A percentile compares a stretch with the other conserved stretches of the same genome.
phyloP scores from a whole-genome alignment of 2,329 filamentous ascomycete species.

The Gnomoniopsis sp. region DNA sequence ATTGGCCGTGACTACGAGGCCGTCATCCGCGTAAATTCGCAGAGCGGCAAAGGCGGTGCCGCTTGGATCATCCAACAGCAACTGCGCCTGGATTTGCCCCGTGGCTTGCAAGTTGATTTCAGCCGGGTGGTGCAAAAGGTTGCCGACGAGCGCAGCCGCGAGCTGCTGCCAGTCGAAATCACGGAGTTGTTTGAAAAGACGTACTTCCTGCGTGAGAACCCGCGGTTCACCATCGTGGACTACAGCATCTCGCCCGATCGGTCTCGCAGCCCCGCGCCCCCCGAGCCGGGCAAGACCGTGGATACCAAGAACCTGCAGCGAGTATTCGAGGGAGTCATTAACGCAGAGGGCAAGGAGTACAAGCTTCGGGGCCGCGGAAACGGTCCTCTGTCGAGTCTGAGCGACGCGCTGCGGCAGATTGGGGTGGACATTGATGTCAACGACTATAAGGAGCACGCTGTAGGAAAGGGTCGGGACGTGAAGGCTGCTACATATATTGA shows the following conservation, averaged over 20 bases:
- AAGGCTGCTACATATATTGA: conserved; percentile 97
- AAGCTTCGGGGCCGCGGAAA: conserved; percentile 78
- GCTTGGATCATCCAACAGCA: conserved; percentile 91
- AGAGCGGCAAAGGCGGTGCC: conserved; percentile 89
- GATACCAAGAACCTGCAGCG: conserved; percentile 76
- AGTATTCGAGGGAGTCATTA: conserved; percentile 79
- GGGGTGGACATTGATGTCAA: conserved; percentile 86
- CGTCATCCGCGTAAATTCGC: conserved; percentile 95
- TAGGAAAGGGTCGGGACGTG: conserved; percentile 74
- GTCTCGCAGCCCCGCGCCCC: conserved; percentile 68
- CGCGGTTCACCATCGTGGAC: conserved; percentile 82
- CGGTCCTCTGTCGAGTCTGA: conserved; percentile 85
- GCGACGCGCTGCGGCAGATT: conserved; percentile 72
- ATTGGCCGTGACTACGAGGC: conserved; percentile 98
- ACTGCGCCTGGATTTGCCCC: conserved; percentile 86
- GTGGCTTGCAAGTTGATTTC: conserved; percentile 89
- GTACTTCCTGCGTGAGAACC: conserved; percentile 80
- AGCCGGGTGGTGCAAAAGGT: conserved; percentile 79
- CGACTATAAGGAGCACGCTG: conserved; percentile 95
- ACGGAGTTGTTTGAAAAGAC: conserved; percentile 82
- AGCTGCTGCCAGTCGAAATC: conserved; percentile 82
- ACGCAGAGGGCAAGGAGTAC: conserved; percentile 77
- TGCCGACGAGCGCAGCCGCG: conserved; percentile 77
- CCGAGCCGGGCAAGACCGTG: conserved; percentile 65
- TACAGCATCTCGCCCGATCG: conserved; percentile 89